These are phyloP conservation scores for Calonectria multiphialidica DNA, from an alignment of 2,329 filamentous ascomycete species.

Conservation along the genomic window DNA sequence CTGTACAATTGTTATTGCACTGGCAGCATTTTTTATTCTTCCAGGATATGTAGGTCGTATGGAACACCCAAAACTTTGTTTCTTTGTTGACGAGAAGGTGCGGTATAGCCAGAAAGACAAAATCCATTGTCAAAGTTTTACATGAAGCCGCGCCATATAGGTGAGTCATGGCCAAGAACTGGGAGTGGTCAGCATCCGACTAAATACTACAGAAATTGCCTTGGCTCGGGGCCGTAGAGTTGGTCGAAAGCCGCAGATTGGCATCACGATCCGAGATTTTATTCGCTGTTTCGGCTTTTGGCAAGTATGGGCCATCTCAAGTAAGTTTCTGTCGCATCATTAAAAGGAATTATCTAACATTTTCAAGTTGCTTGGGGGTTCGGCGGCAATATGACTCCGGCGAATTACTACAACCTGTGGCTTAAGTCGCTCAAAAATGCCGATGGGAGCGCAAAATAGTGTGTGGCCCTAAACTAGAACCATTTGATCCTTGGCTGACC, in stretches of 20 bases:
- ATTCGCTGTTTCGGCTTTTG: neutral
- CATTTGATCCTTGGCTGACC: neutral
- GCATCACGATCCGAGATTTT: neutral
- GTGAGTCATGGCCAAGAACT: neutral
- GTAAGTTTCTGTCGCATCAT: neutral
- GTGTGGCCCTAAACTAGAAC: neutral
- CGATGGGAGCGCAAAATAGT: neutral
- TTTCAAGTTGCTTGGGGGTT: neutral
- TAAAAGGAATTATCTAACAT: neutral
- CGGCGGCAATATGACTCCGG: slow-evolving; percentile 8
- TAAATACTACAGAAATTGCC: neutral
- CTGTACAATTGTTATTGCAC: slow-evolving; percentile 3
- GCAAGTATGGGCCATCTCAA: slow-evolving; percentile 3
- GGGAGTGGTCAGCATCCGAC: neutral
- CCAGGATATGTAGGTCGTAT: slow-evolving; percentile 1
- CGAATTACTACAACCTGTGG: slow-evolving; percentile 12
- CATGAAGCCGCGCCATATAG: slow-evolving; percentile 2
- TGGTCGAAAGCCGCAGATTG: slow-evolving; percentile 2
- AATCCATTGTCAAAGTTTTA: slow-evolving; percentile 11
- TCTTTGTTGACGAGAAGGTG: neutral
- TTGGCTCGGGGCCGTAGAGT: neutral
- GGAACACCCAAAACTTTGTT: neutral
- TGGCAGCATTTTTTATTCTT: neutral
- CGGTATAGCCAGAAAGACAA: neutral
- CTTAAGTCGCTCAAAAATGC: slow-evolving; percentile 8